These are phyloP conservation scores for Auricularia auricula-judae DNA, from an alignment of 768 basidiomycete genomes.

Conservation along the genomic window DNA sequence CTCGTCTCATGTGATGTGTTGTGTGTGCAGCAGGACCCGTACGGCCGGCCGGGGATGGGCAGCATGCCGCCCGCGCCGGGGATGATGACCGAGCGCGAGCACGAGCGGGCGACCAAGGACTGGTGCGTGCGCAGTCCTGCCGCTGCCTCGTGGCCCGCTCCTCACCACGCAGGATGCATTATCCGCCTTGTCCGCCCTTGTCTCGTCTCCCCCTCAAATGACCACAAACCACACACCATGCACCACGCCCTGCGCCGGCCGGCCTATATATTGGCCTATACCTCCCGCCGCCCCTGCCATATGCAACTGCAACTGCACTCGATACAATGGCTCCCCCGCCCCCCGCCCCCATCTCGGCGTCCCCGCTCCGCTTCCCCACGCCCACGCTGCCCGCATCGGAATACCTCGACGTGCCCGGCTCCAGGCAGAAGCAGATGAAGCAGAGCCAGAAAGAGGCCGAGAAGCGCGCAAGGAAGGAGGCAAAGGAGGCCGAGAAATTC, in stretches of 20 bases:
- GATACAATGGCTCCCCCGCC: no score
- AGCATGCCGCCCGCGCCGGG: not conserved
- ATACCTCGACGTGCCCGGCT: not conserved
- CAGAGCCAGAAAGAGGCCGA: conserved; percentile 3
- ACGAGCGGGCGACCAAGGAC: conserved; percentile 5
- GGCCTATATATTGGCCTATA: no score
- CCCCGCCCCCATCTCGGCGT: not conserved
- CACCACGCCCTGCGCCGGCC: no score
- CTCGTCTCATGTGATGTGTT: no score
- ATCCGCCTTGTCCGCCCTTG: no score
- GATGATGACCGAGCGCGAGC: conserved; percentile 3
- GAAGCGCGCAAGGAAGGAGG: conserved; percentile 43
- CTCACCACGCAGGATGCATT: no score
- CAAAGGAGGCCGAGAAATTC: conserved; percentile 29
- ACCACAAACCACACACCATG: no score
- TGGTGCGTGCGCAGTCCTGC: not conserved
- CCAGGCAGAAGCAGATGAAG: not conserved
- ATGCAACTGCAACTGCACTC: no score
- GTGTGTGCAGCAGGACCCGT: not conserved
- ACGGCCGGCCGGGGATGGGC: not conserved
- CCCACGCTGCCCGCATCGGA: not conserved
- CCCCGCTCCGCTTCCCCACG: not conserved
- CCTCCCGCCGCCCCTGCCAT: no score
- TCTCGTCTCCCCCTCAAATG: no score
- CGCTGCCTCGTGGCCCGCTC: not conserved